phyloP scores from a whole-genome alignment of 176 grass and related monocot genomes.

The Eleusine indica region DNA sequence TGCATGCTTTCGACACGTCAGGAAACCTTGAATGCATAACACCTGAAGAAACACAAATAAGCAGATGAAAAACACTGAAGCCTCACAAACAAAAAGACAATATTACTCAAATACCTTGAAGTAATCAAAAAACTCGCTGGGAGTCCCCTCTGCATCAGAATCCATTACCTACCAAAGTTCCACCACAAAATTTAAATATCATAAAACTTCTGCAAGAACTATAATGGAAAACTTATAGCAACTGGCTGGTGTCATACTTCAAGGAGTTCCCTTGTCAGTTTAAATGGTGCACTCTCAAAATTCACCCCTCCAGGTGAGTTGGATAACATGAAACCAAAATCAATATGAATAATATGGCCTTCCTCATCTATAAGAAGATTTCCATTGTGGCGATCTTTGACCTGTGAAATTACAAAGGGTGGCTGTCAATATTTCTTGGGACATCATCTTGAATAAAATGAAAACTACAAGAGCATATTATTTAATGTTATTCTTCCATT shows the following conservation, averaged over 20 bases:
- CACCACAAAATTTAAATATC: constrained; percentile 28
- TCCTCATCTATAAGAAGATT: constrained; percentile 98
- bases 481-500: background rate
- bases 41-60: constrained; percentile 59
- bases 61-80: constrained; percentile 13
- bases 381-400: constrained; percentile 97
- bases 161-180: constrained; percentile 88
- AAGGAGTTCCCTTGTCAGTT: constrained; percentile 94
- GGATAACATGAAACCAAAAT: constrained; percentile 99
- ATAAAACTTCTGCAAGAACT: background rate
- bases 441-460: constrained; percentile 4
- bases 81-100: constrained; percentile 9
- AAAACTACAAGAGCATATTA: background rate
- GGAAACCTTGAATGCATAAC: constrained; percentile 98
- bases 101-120: constrained; percentile 76
- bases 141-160: constrained; percentile 98
- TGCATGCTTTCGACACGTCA: constrained; percentile 96
- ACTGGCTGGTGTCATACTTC: constrained; percentile 64
- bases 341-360: constrained; percentile 99
- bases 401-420: constrained; percentile 44
- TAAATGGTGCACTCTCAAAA: constrained; percentile 99
- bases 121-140: constrained; percentile 98
- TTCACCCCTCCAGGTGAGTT: constrained; percentile 99
- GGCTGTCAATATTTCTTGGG: background rate
- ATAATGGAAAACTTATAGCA: background rate